Evolutionary conservation across 495 filamentous ascomycete species (phyloP), one percentile per base, ranked within the genome.

Genomic region (Letharia columbiana): DNA sequence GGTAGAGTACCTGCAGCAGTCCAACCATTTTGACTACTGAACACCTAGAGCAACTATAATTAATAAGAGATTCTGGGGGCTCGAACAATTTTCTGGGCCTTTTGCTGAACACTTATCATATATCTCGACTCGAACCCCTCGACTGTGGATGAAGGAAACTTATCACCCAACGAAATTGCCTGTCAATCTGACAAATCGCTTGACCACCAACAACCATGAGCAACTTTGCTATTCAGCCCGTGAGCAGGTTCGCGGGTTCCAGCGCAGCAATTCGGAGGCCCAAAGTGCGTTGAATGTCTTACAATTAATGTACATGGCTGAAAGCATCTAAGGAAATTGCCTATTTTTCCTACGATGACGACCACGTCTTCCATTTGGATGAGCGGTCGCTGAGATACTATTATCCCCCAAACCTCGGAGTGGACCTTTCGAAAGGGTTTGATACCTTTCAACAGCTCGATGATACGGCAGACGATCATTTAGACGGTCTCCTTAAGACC

Each of bases 331-430:
- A 92, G 88, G 94, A 98, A 77, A 90, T 97, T 61, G 81, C 90
- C 3, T 89, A 79, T 73, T 98, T 97, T 74, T 98, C 93, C 1
- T 97, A 91, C 75, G 91, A 97, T 76, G 80, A 89, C 15, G 74
- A 91, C 17, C 95, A 89, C 75, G 70, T 81, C n/a, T 91, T 89
- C 71, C 87, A 78, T 60, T 82, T 89, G 15, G 91, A 90, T 57
- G 86, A 89, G 52, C 85, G 86, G 17, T 92, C 91, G 1, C 70
- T 99, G 49, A 82, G 83, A 58, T 96, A 92, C 76, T 99, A 97
- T 76, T 95, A 96, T 71, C 85, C 90, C 15, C 89, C 95, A 0
- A 73, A 73, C 37, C 76, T 96, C 7, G 84, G 85, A 28, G 81
- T 83, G 17, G 84, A 92, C 74, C 78, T 99, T 50, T 91, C 86